Evolutionary conservation across 208 protist species (phyloP).

Genomic region (Willaertia magna): DNA sequence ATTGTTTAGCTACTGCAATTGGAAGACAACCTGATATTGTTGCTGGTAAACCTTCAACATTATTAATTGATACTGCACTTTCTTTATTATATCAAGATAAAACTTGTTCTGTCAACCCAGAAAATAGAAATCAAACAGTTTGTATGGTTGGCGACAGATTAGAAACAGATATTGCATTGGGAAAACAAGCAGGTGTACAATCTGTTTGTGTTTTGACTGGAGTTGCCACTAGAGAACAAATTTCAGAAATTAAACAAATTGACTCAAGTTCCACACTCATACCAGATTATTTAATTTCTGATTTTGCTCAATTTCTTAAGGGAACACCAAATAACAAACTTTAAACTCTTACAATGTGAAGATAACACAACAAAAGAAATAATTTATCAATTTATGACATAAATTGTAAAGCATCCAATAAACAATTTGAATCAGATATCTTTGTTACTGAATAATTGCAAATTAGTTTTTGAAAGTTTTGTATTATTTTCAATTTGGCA

Average conservation of each 20-base stretch:
- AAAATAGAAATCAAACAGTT: background rate
- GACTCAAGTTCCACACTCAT: too few species aligned
- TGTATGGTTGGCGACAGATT: slow-evolving; percentile 1
- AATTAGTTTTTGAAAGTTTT: too few species aligned
- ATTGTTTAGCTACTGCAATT: background rate
- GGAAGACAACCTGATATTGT: background rate
- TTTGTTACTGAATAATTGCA: too few species aligned
- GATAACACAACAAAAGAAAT: too few species aligned
- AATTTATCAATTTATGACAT: too few species aligned
- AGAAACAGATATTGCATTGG: background rate
- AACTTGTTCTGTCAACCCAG: background rate
- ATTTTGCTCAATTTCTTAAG: too few species aligned
- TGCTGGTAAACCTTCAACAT: background rate
- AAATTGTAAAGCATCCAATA: too few species aligned
- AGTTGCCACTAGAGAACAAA: background rate
- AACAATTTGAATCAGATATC: too few species aligned
- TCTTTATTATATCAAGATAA: background rate
- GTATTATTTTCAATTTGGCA: too few species aligned
- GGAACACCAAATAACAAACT: too few species aligned
- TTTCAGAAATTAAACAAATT: background rate
- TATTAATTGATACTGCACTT: background rate
- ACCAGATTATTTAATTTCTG: background rate
- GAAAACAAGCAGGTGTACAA: background rate
- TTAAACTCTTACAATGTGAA: too few species aligned
- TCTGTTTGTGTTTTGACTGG: background rate